These are phyloP conservation scores for Sporothrix schenckii DNA, from an alignment of 2,329 filamentous ascomycete genomes.

Conservation along the genomic window DNA sequence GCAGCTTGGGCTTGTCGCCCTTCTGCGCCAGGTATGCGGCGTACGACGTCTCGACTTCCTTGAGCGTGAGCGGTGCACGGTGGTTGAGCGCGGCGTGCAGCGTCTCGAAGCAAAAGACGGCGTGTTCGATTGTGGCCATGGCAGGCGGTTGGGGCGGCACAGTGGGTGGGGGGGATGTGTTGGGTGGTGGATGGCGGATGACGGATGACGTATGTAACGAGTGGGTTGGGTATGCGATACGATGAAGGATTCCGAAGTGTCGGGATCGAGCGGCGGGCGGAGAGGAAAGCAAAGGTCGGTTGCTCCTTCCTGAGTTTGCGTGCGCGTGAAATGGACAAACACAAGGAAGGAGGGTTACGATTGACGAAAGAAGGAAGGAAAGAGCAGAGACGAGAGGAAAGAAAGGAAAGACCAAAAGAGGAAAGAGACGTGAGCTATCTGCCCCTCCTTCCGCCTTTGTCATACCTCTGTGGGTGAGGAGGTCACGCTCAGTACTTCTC, in stretches of 20 bases:
- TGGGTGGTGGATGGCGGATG: not conserved
- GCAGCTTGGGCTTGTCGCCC: conserved; percentile 42
- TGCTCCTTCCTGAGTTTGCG: conserved; percentile 13
- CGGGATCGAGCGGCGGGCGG: not conserved
- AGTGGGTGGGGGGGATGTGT: not conserved
- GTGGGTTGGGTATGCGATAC: conserved; percentile 3
- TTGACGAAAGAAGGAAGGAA: not conserved
- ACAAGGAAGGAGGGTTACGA: conserved; percentile 3
- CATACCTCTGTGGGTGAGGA: not conserved
- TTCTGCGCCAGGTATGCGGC: conserved; percentile 46
- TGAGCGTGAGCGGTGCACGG: conserved; percentile 67
- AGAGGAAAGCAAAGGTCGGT: not conserved
- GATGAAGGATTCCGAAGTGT: conserved; percentile 7
- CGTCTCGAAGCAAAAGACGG: conserved; percentile 89
- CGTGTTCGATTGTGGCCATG: conserved; percentile 87
- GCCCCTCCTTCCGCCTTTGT: conserved; percentile 15
- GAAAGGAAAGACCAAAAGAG: not conserved
- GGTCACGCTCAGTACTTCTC: conserved; percentile 3
- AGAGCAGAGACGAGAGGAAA: not conserved
- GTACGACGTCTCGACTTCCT: conserved; percentile 70
- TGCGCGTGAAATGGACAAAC: not conserved
- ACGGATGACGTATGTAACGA: conserved; percentile 9
- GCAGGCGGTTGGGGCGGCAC: not conserved
- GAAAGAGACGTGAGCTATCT: not conserved
- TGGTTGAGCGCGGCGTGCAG: conserved; percentile 75